A percentile compares a stretch with the other conserved stretches of the same genome.
phyloP scores from a whole-genome alignment of 73 alveolate species.

The Tetrahymena malaccensis region DNA sequence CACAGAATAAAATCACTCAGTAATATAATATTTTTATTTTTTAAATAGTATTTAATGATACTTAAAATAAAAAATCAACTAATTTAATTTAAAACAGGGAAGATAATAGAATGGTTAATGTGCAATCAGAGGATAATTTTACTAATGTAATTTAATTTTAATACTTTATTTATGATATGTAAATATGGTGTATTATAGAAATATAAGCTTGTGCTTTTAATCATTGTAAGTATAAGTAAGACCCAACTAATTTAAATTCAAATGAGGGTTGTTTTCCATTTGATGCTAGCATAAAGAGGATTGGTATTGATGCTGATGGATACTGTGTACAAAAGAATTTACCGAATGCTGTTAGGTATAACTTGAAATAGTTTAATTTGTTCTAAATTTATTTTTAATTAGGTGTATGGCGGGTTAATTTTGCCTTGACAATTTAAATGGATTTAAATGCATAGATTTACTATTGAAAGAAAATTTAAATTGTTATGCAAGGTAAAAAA shows the following conservation, averaged over 20 bases:
- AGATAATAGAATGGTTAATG: background rate
- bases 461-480: background rate
- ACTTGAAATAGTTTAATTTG: background rate
- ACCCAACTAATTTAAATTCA: background rate
- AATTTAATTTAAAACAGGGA: background rate
- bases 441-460: background rate
- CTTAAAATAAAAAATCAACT: too few species aligned
- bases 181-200: background rate
- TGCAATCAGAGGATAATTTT: background rate
- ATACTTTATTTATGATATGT: background rate
- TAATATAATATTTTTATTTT: too few species aligned
- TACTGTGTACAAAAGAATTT: background rate
- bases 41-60: too few species aligned
- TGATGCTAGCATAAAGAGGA: background rate
- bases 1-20: background rate
- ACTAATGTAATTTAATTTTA: background rate
- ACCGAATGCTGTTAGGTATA: background rate
- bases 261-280: background rate
- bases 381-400: background rate
- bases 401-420: background rate
- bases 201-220: background rate
- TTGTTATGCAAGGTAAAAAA: background rate
- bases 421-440: background rate
- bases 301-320: background rate
- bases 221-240: background rate